phyloP scores from a whole-genome alignment of 306 rosid species.

The Vicia villosa region DNA sequence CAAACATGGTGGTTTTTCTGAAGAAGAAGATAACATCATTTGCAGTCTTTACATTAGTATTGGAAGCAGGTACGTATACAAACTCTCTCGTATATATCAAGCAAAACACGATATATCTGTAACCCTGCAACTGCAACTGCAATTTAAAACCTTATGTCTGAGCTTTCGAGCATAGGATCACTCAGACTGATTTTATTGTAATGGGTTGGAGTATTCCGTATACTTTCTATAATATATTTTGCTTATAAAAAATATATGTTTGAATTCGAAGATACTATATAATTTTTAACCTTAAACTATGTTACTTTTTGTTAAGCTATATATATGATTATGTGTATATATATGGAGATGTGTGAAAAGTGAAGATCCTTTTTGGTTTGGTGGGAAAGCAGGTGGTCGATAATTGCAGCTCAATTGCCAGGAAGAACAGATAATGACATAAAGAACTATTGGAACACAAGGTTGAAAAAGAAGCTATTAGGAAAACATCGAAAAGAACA shows the following conservation, averaged over 20 bases:
- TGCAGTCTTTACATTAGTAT: constrained; percentile 85
- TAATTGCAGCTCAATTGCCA: constrained; percentile 93
- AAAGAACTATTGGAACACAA: constrained; percentile 98
- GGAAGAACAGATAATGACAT: constrained; percentile 95
- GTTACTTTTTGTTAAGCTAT: neutral
- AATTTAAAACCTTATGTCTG: neutral
- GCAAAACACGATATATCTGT: neutral
- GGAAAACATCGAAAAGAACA: constrained; percentile 76
- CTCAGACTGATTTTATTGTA: too few relatives aligned
- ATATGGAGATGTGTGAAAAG: neutral
- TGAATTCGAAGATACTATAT: neutral
- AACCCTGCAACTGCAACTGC: neutral
- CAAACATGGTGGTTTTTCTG: constrained; percentile 88
- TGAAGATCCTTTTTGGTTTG: neutral
- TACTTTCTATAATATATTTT: too few relatives aligned
- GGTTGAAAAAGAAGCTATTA: constrained; percentile 82
- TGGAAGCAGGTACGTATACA: constrained; percentile 80
- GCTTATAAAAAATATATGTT: neutral
- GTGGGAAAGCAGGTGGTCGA: constrained; percentile 69
- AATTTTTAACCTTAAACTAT: neutral
- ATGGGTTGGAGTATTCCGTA: neutral
- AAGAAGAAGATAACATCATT: constrained; percentile 87
- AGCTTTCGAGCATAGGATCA: too few relatives aligned
- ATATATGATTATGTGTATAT: neutral
- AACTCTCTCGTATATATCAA: neutral